Percentiles rank a stretch among this genome's conserved stretches.
These are phyloP conservation scores for Didymella sp. DNA, from an alignment of 2,329 filamentous ascomycete species.

Conservation along the genomic window DNA sequence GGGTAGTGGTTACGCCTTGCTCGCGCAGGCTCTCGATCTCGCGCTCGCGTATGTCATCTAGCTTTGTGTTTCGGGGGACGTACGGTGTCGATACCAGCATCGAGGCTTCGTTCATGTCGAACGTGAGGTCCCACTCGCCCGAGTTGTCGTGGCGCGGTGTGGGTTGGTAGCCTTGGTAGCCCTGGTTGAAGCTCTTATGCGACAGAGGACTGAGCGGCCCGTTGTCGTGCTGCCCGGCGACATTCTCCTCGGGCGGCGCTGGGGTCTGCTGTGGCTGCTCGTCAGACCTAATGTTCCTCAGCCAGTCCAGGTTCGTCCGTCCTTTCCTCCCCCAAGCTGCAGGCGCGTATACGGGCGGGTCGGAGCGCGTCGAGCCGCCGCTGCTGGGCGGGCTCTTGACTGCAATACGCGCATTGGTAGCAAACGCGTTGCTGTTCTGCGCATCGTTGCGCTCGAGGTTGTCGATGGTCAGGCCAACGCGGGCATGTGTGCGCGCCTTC, in stretches of 20 bases:
- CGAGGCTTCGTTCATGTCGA: conserved; percentile 56
- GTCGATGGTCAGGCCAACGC: conserved; percentile 52
- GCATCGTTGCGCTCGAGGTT: conserved; percentile 52
- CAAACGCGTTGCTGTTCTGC: conserved; percentile 11
- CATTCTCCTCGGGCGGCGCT: conserved; percentile 20
- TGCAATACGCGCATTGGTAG: conserved; percentile 26
- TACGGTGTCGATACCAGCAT: conserved; percentile 58
- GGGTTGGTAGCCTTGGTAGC: conserved; percentile 19
- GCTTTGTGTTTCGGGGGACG: conserved; percentile 49
- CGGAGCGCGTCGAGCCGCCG: conserved; percentile 46
- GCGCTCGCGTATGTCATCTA: conserved; percentile 54
- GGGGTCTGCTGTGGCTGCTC: conserved; percentile 23
- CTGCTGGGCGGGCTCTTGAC: conserved; percentile 46
- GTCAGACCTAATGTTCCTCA: conserved; percentile 48
- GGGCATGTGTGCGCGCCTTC: conserved; percentile 52
- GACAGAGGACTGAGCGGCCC: conserved; percentile 51
- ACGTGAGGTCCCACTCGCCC: conserved; percentile 47
- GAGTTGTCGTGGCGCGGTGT: conserved; percentile 35
- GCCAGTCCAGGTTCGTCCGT: conserved; percentile 52
- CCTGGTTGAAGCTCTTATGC: conserved; percentile 36
- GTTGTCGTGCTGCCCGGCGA: conserved; percentile 26
- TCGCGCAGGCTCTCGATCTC: conserved; percentile 52
- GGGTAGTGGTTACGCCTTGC: conserved; percentile 41
- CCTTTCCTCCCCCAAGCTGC: conserved; percentile 58
- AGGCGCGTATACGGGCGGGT: conserved; percentile 55